Evolutionary conservation across 108 stramenopile species (phyloP).

Genomic region (Nannochloropsis gaditana): DNA sequence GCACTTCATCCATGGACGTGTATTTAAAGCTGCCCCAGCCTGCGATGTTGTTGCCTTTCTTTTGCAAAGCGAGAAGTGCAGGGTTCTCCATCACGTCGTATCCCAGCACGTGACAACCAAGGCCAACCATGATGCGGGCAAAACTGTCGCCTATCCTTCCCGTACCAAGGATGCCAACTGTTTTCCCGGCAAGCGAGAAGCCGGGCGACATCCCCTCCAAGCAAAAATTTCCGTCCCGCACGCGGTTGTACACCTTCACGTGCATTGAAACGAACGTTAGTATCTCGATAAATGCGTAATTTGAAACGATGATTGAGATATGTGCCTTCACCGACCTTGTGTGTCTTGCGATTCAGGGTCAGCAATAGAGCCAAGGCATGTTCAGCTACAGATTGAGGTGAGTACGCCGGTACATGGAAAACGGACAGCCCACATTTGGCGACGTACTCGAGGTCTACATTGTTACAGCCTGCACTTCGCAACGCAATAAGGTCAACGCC

Average conservation of each 20-base stretch:
- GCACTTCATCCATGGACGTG: background rate
- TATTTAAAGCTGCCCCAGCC: background rate
- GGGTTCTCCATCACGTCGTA: background rate
- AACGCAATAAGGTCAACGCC: slow-evolving; percentile 62
- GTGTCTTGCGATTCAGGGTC: slow-evolving; percentile 62
- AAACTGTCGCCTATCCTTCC: slow-evolving; percentile 62
- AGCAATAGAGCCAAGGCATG: slow-evolving; percentile 65
- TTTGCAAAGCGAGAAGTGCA: background rate
- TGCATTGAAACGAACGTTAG: too few species aligned
- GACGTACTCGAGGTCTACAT: slow-evolving; percentile 62
- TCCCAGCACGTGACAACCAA: slow-evolving; percentile 60
- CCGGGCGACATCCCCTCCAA: slow-evolving; percentile 60
- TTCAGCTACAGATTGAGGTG: slow-evolving; percentile 69
- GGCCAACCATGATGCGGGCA: slow-evolving; percentile 60
- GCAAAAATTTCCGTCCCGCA: slow-evolving; percentile 66
- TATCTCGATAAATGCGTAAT: too few species aligned
- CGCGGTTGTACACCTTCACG: slow-evolving; percentile 54
- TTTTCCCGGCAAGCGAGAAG: slow-evolving; percentile 65
- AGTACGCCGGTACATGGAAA: slow-evolving; percentile 68
- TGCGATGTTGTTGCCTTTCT: background rate
- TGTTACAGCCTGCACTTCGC: slow-evolving; percentile 67
- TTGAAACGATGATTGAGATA: too few species aligned
- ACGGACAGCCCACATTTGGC: slow-evolving; percentile 59
- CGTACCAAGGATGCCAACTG: slow-evolving; percentile 60
- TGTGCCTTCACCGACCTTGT: background rate